Conservation (phyloP, 2,329 filamentous ascomycete genomes). For the Pseudogymnoascus sp. region DNA sequence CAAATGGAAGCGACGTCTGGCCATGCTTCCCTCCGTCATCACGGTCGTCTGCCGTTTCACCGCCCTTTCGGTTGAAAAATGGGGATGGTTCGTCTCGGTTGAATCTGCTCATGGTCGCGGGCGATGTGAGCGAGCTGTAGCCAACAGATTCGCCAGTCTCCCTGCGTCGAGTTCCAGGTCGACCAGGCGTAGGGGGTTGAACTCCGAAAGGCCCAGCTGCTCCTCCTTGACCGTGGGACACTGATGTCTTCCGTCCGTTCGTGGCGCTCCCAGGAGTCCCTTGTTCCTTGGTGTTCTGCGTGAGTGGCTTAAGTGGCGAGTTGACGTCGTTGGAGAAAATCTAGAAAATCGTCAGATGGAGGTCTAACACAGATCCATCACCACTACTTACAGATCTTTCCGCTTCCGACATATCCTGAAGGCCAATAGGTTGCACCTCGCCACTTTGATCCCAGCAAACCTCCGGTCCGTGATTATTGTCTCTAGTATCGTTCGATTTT, state of each 20-base stretch:
- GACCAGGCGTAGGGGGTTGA: slow-evolving; percentile 62
- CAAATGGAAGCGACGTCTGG: slow-evolving; percentile 33
- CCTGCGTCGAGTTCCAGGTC: slow-evolving; percentile 70
- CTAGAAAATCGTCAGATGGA: slow-evolving; percentile 38
- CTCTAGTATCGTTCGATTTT: slow-evolving; percentile 65
- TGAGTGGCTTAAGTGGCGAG: slow-evolving; percentile 80
- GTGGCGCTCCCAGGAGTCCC: slow-evolving; percentile 45
- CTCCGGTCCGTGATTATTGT: slow-evolving; percentile 71
- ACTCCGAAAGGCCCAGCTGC: slow-evolving; percentile 55
- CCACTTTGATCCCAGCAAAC: slow-evolving; percentile 81
- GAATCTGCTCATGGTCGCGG: slow-evolving; percentile 50
- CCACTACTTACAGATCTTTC: slow-evolving; percentile 48
- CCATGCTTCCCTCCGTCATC: slow-evolving; percentile 26
- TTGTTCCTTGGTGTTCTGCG: slow-evolving; percentile 55
- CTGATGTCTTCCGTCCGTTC: slow-evolving; percentile 71
- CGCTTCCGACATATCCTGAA: slow-evolving; percentile 59
- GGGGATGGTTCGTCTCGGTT: slow-evolving; percentile 53
- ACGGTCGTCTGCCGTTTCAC: slow-evolving; percentile 33
- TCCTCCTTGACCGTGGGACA: slow-evolving; percentile 57
- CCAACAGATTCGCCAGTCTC: slow-evolving; percentile 69
- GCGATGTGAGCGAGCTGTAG: slow-evolving; percentile 51
- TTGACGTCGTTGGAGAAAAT: slow-evolving; percentile 82
- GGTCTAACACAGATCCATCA: slow-evolving; percentile 11
- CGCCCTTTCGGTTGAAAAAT: slow-evolving; percentile 47
- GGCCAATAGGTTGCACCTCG: slow-evolving; percentile 58